Base-by-base conservation (phyloP, 2,329 filamentous ascomycete species). In the Alternaria consortialis region DNA sequence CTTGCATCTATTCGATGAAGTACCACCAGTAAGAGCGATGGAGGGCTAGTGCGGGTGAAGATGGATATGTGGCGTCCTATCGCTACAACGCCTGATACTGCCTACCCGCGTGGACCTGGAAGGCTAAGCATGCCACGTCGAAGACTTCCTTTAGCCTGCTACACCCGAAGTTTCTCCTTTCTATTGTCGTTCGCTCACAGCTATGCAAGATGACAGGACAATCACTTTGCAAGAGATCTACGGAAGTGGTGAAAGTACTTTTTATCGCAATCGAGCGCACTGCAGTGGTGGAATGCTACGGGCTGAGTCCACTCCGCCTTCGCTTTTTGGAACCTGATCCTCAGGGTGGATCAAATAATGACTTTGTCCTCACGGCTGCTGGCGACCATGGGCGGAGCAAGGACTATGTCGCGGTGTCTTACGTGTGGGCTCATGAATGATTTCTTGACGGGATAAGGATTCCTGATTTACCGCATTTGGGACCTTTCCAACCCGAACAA, bases 401-500 rank as follows among this genome's bases (percentile, higher is more conserved):
- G 7, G 1, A n/a, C 1, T 50, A 27, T 13, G 5, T 27, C 1
- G 3, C 31, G 2, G 46, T 50, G 3, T 12, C 46, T 25, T 50
- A 37, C 11, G 31, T 27, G 1, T 50, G 46, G 31, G 5, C 32
- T 2, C 20, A 36, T 1, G 4, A 15, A 7, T 20, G 17, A 3
- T 9, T 13, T 25, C 3, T 9, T 1, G 7, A 27, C 3, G 31
- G 13, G 2, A 36, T 2, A 2, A 0, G 7, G 8, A 6, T 50
- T 0, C 46, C 31, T 1, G 4, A 11, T 7, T 50, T 50, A 36
- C 3, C 31, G 20, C n/a, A 2, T 50, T 4, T 50, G 20, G 46
- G 32, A 50, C 1, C 5, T 8, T 1, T 1, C 1, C 20, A 3
- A n/a, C 5, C 3, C 25, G 5, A 0, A 25, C 0, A 27, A 27